These are phyloP conservation scores for Barnettozyma sp. DNA, from an alignment of 805 yeast species.

Conservation along the genomic window DNA sequence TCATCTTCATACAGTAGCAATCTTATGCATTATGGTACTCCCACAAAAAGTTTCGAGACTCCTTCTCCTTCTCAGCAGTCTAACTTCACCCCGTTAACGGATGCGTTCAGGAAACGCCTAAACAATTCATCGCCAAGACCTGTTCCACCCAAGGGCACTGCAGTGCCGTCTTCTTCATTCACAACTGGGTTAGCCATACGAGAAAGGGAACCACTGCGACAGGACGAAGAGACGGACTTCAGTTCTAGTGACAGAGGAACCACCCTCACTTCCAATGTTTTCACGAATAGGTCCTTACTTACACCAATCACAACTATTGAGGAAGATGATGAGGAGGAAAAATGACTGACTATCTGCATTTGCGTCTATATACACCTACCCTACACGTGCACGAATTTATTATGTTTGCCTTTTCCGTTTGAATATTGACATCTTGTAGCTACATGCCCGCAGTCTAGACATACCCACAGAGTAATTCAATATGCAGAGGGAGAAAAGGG, in stretches of 20 bases:
- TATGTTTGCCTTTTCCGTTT: too few relatives aligned
- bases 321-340: slow-evolving; percentile 17
- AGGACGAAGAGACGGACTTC: not conserved
- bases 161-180: too few relatives aligned
- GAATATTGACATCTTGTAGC: too few relatives aligned
- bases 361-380: too few relatives aligned
- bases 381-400: too few relatives aligned
- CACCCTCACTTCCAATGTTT: slow-evolving; percentile 13
- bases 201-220: not conserved
- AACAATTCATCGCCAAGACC: slow-evolving; percentile 1
- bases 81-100: slow-evolving; percentile 13
- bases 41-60: not conserved
- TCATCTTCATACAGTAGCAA: slow-evolving; percentile 5
- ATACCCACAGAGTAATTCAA: too few relatives aligned
- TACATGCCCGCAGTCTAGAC: too few relatives aligned
- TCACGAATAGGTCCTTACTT: slow-evolving; percentile 13
- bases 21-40: not conserved
- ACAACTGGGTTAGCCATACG: not conserved
- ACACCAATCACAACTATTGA: slow-evolving; percentile 19
- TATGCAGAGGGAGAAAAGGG: too few relatives aligned
- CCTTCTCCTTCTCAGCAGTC: not conserved
- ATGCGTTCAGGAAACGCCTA: slow-evolving; percentile 18
- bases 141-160: too few relatives aligned
- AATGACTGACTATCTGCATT: too few relatives aligned
- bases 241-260: slow-evolving; percentile 4